Evolutionary conservation across 331 rosid genomes (phyloP), one percentile per base, ranked within the genome.

Genomic region (Pyracantha coccinea): DNA sequence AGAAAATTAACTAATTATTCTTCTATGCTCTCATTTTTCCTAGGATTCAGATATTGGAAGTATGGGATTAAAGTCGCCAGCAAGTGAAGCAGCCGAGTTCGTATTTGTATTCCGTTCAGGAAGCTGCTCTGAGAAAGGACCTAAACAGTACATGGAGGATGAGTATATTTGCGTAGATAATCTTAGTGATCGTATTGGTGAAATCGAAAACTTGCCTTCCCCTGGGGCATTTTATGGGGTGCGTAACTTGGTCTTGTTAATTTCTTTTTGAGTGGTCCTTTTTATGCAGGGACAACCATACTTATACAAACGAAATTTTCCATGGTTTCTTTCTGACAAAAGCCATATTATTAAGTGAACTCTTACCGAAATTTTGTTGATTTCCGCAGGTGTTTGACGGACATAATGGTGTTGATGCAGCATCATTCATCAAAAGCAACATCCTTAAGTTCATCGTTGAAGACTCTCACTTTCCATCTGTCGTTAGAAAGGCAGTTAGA

Each of bases 221-320:
- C 81, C 72, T 29, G 79, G 83, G 58, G 83, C 83, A 65, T 83
- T 83, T 69, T 83, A 83, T 66, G 83, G 83, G 83, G 86, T 83
- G n/a, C 41, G 84, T 79, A 65, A 57, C 69, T 60, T 54, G 21
- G 24, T 57, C 67, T 57, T 35, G 55, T 72, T 72, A 57, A 6
- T 35, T 57, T 33, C 19, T 72, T 33, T 54, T 72, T 38, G 4
- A 31, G 6, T 27, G 23, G 64, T 6, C 2, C 8, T 4, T 38
- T 32, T 55, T 21, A 32, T 53, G 17, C 16, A 23, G 66, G 8
- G 33, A 15, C 1, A 33, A 32, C 66, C 55, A 9, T 63, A 21
- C 33, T 32, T 50, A 12, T 35, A 35, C 44, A 35, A 35, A 35
- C 4, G 13, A 44, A 11, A 12, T 70, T 28, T 28, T 28, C 16